A percentile compares a stretch with the other conserved stretches of the same genome.
These are phyloP conservation scores for Ascocoryne sarcoides DNA, from an alignment of 2,329 filamentous ascomycete genomes.

Conservation along the genomic window DNA sequence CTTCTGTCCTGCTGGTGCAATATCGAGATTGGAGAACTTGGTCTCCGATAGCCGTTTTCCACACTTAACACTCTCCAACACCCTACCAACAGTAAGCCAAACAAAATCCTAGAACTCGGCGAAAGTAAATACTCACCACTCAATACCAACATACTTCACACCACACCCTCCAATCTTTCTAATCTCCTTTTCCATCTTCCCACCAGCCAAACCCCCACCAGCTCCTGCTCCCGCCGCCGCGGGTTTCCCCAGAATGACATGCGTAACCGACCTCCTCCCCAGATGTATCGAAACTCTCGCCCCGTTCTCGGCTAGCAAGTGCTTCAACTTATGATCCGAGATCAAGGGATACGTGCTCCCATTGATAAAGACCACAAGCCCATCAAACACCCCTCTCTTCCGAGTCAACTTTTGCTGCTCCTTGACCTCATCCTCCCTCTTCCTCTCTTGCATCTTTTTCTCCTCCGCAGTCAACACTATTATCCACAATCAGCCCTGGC, in stretches of 20 bases:
- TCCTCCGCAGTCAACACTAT: conserved; percentile 12
- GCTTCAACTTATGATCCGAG: conserved; percentile 81
- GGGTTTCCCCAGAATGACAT: conserved; percentile 69
- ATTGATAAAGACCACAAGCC: conserved; percentile 75
- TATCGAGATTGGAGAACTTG: conserved; percentile 55
- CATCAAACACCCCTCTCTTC: conserved; percentile 49
- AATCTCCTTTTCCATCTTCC: conserved; percentile 78
- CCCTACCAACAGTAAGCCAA: conserved; percentile 39
- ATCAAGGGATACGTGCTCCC: conserved; percentile 74
- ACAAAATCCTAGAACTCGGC: background rate
- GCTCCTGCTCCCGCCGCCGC: conserved; percentile 40
- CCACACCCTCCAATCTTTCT: conserved; percentile 54
- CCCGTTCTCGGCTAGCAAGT: conserved; percentile 65
- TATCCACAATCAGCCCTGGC: conserved; percentile 27
- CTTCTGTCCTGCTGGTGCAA: conserved; percentile 52
- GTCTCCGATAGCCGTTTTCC: conserved; percentile 68
- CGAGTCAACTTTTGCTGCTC: conserved; percentile 27
- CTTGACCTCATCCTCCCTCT: conserved; percentile 44
- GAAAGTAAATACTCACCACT: conserved; percentile 51
- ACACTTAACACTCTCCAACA: conserved; percentile 72
- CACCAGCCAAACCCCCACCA: conserved; percentile 66
- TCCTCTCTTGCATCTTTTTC: conserved; percentile 28
- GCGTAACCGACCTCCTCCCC: conserved; percentile 67
- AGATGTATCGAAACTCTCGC: conserved; percentile 63
- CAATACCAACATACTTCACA: conserved; percentile 70